Evolutionary conservation across 139 green algal species (phyloP).

Genomic region (Choricystis sp.): DNA sequence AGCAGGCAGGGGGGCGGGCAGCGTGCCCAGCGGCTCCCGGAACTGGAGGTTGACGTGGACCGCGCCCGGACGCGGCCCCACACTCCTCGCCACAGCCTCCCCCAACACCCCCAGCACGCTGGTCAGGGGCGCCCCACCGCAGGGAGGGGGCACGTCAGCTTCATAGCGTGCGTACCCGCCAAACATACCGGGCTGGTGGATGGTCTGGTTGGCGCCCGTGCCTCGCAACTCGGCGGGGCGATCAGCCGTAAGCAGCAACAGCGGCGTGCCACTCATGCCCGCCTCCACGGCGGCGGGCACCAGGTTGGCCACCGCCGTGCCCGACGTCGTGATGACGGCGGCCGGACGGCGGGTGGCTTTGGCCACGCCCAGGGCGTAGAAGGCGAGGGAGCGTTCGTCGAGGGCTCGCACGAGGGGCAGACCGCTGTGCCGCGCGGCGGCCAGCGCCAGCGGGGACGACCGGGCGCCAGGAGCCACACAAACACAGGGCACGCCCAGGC

Average conservation of each 20-base stretch:
- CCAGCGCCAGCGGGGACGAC: conserved; percentile 77
- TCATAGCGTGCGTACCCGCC: conserved; percentile 63
- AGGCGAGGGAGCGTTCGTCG: conserved; percentile 92
- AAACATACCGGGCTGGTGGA: conserved; percentile 94
- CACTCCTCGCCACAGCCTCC: conserved; percentile 28
- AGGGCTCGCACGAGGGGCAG: conserved; percentile 63
- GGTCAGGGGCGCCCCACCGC: conserved; percentile 26
- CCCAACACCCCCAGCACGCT: conserved; percentile 47
- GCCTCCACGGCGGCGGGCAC: conserved; percentile 89
- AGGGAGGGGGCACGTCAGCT: conserved; percentile 54
- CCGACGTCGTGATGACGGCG: conserved; percentile 60
- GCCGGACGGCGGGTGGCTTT: conserved; percentile 32
- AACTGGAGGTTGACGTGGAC: conserved; percentile 94
- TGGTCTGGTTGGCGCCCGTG: conserved; percentile 89
- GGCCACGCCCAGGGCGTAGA: conserved; percentile 79
- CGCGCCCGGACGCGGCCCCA: conserved; percentile 36
- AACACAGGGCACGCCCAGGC: conserved; percentile 68
- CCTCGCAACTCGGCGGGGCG: conserved; percentile 76
- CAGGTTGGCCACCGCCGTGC: conserved; percentile 95
- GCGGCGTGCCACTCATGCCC: conserved; percentile 46
- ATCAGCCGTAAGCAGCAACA: conserved; percentile 90
- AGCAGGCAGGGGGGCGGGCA: conserved; percentile 14
- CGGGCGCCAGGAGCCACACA: conserved; percentile 82
- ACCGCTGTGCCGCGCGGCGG: conserved; percentile 62
- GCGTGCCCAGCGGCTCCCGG: conserved; percentile 76